Base-by-base conservation (phyloP, 1,139 yeast genomes). In the Zygosaccharomyces pseudobailii region DNA sequence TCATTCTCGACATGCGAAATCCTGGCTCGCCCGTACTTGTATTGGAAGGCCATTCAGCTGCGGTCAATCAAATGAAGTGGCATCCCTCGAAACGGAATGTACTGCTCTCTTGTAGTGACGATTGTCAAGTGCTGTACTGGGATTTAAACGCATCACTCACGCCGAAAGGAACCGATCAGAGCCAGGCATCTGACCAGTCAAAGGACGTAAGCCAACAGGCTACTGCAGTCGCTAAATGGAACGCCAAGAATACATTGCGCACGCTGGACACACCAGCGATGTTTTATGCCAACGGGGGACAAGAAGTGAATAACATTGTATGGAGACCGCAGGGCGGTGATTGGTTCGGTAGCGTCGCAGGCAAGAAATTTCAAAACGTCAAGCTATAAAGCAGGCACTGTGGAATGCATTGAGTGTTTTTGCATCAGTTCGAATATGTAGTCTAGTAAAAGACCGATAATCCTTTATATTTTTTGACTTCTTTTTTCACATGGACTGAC, bases 61-160 rank as follows among this genome's bases (percentile, higher is more conserved):
- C 86, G 0, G 78, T 92, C 28, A 90, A 90, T 63, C 75, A 82
- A 54, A 77, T 90, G 19, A 70, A 74, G 47, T 92, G 97, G 97
- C 92, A 90, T 56, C 97, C 97, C 0, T 69, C 78, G 2, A 75
- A 81, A 30, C 68, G 72, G 35, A 81, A 85, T 54, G 68, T 76
- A 39, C 68, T 92, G 30, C 73, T 88, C 17, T 78, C 90, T 0
- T 95, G 94, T 19, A 84, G 87, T 22, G 97, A 92, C 63, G 97
- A 90, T 67, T 87, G 96, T 65, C 96, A 89, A 66, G 87, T 87
- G 0, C 70, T 90, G 33, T 72, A 87, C 13, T 89, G 97, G 94
- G 96, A 92, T 65, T 72, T 88, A 50, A 71, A 68, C 45, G 20
- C 41, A 28, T 36, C 35, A 9, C 25, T 35, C 28, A 24, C 36